Evolutionary conservation across 176 grass and related monocot species (phyloP), one percentile per base, ranked within the genome.

Genomic region (Lolium multiflorum): DNA sequence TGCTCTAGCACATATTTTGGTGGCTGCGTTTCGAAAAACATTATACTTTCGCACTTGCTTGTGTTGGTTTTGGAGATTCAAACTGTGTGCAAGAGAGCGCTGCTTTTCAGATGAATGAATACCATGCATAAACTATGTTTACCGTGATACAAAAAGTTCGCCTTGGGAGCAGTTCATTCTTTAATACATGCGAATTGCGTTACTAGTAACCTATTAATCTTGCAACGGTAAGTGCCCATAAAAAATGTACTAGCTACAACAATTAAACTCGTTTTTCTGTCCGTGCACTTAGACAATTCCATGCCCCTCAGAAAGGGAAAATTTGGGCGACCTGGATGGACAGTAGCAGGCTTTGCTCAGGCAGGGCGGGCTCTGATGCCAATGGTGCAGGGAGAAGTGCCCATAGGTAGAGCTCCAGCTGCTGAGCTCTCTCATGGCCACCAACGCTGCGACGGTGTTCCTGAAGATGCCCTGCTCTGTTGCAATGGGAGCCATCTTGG

Each of bases 371-470:
- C 44, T 44, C 67, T 18, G 81, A 65, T 26, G 20, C 49, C 82
- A 92, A 51, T 0, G 91, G 95, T 18, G 95, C 78, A 97, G 76
- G 7, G 95, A 97, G 89, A 93, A 95, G 6, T 79, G 65, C 2
- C 92, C 70, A 52, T 88, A 93, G 14, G 89, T 95, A 20, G 95
- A 95, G 76, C 91, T 95, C 20, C 91, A 66, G 18, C 89, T 97
- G 59, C 93, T 81, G 41, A 95, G 61, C 75, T 95, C 91, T 65
- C 84, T 72, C 87, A 93, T 95, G 50, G 92, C 95, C 51, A 81
- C 80, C 65, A 95, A 88, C 14, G 89, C 87, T 0, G 91, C 83
- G 15, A 98, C 60, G 4, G 93, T 94, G 77, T 85, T 98, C 71
- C 86, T 85, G n/a, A 95, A 92, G 75, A 98, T 89, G 67, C 87